These are phyloP conservation scores for Clonostachys solani DNA, from an alignment of 2,329 filamentous ascomycete species.

Conservation along the genomic window DNA sequence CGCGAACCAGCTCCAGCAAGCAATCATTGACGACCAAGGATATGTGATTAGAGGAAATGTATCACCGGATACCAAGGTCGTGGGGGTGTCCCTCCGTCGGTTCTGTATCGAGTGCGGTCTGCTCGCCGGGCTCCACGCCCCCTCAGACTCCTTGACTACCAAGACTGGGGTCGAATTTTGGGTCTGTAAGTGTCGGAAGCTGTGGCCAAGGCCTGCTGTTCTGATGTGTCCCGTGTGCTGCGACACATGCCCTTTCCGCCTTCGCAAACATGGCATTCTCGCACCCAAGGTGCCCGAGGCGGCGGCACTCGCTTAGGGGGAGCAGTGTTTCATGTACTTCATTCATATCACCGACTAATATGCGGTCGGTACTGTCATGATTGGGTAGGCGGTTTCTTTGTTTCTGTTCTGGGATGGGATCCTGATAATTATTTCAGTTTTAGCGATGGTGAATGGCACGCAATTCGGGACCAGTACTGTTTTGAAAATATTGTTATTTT, in stretches of 20 bases:
- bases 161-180: constrained; percentile 30
- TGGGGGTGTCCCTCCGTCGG: constrained; percentile 22
- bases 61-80: constrained; percentile 14
- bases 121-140: constrained; percentile 25
- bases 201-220: constrained; percentile 28
- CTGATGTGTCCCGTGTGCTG: constrained; percentile 27
- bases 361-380: too few species aligned
- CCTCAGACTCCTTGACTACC: constrained; percentile 29
- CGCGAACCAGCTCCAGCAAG: constrained; percentile 22
- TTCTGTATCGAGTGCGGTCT: constrained; percentile 38
- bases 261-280: too few species aligned
- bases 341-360: too few species aligned
- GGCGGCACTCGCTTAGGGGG: too few species aligned
- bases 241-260: constrained; percentile 22
- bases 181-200: constrained; percentile 29
- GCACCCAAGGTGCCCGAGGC: too few species aligned
- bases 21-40: constrained; percentile 23
- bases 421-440: too few species aligned
- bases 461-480: too few species aligned
- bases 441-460: too few species aligned
- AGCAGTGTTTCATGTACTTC: too few species aligned
- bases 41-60: constrained; percentile 11
- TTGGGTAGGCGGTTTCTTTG: too few species aligned
- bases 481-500: too few species aligned
- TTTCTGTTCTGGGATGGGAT: too few species aligned